Evolutionary conservation across 192 early-diverging fungal genomes (phyloP).

Genomic region (Geranomyces michiganensis): DNA sequence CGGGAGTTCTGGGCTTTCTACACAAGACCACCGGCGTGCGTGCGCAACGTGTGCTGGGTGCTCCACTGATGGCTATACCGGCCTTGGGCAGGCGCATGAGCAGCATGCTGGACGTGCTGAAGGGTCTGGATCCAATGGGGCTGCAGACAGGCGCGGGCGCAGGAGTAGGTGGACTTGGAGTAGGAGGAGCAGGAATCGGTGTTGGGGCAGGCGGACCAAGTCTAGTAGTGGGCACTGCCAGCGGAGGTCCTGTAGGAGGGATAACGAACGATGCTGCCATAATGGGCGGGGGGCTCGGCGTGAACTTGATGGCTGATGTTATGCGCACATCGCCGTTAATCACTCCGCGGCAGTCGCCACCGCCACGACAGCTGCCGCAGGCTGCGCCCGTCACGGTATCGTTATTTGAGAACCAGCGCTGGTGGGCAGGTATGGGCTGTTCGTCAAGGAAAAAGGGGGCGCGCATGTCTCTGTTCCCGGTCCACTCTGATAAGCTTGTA

Average conservation of each 20-base stretch:
- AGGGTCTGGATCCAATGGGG: slow-evolving; percentile 2
- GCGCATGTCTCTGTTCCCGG: too few species aligned
- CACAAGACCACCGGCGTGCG: slow-evolving; percentile 56
- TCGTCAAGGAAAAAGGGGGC: too few species aligned
- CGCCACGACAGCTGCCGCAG: slow-evolving; percentile 23
- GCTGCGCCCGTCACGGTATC: slow-evolving; percentile 16
- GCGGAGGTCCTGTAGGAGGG: background rate
- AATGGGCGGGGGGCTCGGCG: background rate
- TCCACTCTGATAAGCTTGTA: too few species aligned
- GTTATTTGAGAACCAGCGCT: slow-evolving; percentile 75
- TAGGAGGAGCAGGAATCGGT: background rate
- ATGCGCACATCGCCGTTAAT: background rate
- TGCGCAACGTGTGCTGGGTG: slow-evolving; percentile 32
- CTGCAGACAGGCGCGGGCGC: too few species aligned
- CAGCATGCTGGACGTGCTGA: slow-evolving; percentile 35
- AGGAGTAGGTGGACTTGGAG: too few species aligned
- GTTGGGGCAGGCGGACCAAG: background rate
- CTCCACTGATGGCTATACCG: slow-evolving; percentile 32
- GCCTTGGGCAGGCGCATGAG: slow-evolving; percentile 34
- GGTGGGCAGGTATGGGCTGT: slow-evolving; percentile 73
- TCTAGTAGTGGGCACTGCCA: background rate
- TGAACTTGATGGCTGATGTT: background rate
- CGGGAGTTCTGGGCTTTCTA: slow-evolving; percentile 57
- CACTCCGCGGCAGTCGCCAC: background rate
- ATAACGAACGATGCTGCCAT: background rate